Evolutionary conservation across 2,329 filamentous ascomycete genomes (phyloP).

Genomic region (Fusarium papillatum): DNA sequence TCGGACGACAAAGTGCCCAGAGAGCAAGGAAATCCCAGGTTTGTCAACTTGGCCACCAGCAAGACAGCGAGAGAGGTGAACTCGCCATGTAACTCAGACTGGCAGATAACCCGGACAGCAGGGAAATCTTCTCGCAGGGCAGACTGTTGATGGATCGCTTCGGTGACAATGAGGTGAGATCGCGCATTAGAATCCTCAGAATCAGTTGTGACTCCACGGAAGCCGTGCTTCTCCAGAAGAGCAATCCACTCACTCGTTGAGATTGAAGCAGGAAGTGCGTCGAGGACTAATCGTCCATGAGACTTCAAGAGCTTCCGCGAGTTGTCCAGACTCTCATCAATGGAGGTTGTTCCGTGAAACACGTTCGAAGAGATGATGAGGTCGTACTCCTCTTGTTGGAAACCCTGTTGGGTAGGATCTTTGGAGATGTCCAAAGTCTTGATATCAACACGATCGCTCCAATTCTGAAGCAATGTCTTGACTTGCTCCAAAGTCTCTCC

Average conservation of each 20-base stretch:
- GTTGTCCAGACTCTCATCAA: constrained; percentile 12
- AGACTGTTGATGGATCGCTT: background rate
- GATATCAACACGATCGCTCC: constrained; percentile 9
- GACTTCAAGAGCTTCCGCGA: constrained; percentile 19
- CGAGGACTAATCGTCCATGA: constrained; percentile 11
- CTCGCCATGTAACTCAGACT: constrained; percentile 10
- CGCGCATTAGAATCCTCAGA: background rate
- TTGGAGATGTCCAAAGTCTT: constrained; percentile 9
- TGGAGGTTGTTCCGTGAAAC: background rate
- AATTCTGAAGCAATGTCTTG: background rate
- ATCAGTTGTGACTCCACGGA: background rate
- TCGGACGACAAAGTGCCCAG: background rate
- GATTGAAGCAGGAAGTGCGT: background rate
- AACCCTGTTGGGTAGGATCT: constrained; percentile 11
- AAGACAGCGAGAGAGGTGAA: constrained; percentile 12
- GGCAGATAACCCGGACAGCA: constrained; percentile 13
- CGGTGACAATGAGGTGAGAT: constrained; percentile 1
- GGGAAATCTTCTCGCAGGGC: background rate
- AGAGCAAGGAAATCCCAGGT: constrained; percentile 12
- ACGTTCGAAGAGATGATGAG: constrained; percentile 11
- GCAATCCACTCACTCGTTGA: background rate
- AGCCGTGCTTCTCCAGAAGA: constrained; percentile 8
- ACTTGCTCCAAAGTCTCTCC: constrained; percentile 3
- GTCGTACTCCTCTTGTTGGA: constrained; percentile 12
- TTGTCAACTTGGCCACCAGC: constrained; percentile 1